Evolutionary conservation across 768 basidiomycete genomes (phyloP), one percentile per base, ranked within the genome.

Genomic region (Serendipita sp.): DNA sequence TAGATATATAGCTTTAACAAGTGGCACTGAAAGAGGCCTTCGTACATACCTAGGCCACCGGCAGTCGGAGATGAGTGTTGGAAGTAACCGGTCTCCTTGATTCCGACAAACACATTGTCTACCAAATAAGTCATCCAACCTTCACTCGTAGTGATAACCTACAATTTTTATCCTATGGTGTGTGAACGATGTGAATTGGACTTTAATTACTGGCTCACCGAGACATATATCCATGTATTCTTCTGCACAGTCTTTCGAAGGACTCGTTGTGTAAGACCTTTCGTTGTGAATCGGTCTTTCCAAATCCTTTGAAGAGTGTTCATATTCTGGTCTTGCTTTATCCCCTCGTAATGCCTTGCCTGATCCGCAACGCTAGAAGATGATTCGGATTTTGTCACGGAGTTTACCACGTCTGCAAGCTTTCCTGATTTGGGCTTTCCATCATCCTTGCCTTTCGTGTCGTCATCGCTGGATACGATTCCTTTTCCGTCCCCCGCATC

Each of bases 201-300:
- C 34, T 3, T 15, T 44, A 3, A 44, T 40, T 62, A 70, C 55
- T 5, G 40, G 71, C 79, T 67, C 68, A 83, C 83, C 62, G 81
- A 76, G 6, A 83, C 81, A 70, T 85, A 86, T 37, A 87, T 85
- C 84, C 84, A 86, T 2, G 83, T 84, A 70, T 85, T 82, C 40
- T 76, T 73, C 65, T 75, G 73, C 8, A 85, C 74, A 0, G 83
- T 84, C 72, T 83, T 84, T 58, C 81, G 72, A 62, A 86, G 70
- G 55, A 86, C 66, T 62, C 78, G 75, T 62, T 85, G 79, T 62
- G 77, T 73, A 23, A 81, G 70, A 3, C 83, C 83, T n/a, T 73
- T 71, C 4, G 77, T 68, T 6, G 82, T 84, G 58, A 85, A 77
- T 63, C 76, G 72, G 46, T 76, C 74, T 64, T 75, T 72, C 31